A percentile compares a stretch with the other conserved stretches of the same genome.
These are phyloP conservation scores for Kazachstania psychrophila DNA, from an alignment of 805 yeast genomes.

Conservation along the genomic window DNA sequence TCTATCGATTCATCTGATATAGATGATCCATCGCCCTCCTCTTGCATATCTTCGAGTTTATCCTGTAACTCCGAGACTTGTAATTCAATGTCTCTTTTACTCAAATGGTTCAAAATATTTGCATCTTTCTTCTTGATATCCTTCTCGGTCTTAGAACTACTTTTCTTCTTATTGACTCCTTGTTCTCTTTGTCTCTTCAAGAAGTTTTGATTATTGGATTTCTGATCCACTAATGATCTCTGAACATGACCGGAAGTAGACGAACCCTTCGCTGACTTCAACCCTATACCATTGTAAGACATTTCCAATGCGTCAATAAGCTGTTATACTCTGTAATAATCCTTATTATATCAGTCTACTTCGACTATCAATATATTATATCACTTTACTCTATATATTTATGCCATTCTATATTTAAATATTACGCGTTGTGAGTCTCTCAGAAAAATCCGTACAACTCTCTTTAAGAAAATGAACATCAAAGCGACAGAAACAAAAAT, in stretches of 20 bases:
- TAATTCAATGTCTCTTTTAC: constrained; percentile 21
- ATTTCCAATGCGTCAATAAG: constrained; percentile 7
- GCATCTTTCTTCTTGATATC: background rate
- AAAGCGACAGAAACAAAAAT: too few species aligned
- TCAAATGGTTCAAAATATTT: constrained; percentile 9
- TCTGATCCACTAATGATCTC: constrained; percentile 20
- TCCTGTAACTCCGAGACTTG: constrained; percentile 24
- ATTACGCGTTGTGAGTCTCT: too few species aligned
- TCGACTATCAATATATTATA: too few species aligned
- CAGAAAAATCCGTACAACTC: too few species aligned
- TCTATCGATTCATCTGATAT: constrained; percentile 16
- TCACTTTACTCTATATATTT: too few species aligned
- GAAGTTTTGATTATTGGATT: constrained; percentile 6
- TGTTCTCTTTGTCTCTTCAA: background rate
- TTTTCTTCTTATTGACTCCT: background rate
- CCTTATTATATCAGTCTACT: too few species aligned
- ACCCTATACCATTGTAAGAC: constrained; percentile 28
- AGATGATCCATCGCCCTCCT: constrained; percentile 5
- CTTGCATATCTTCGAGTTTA: constrained; percentile 18
- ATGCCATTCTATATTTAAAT: too few species aligned
- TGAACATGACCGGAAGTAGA: constrained; percentile 30
- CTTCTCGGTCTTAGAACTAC: background rate
- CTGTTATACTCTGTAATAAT: too few species aligned
- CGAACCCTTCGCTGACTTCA: constrained; percentile 28
- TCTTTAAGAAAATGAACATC: too few species aligned